A percentile compares a stretch with the other conserved stretches of the same genome.
phyloP scores from a whole-genome alignment of 371 early-diverging fungal species.

The Phascolomyces articulosus region DNA sequence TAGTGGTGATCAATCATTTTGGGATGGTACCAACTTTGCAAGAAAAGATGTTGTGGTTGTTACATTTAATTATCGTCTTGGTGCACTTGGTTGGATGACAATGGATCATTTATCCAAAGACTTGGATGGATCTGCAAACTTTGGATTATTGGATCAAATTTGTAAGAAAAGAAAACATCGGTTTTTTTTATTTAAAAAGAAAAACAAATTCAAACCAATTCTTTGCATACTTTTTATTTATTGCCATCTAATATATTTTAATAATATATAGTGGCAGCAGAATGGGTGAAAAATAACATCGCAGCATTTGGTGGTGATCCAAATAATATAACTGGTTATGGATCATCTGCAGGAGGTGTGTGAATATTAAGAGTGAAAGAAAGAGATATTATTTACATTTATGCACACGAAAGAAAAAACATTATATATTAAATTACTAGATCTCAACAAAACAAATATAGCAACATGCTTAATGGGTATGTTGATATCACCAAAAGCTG shows the following conservation, averaged over 20 bases:
- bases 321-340: conserved; percentile 35
- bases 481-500: background rate
- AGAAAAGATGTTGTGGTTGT: conserved; percentile 36
- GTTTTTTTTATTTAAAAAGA: background rate
- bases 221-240: no score
- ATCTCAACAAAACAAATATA: no score
- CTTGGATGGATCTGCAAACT: conserved; percentile 24
- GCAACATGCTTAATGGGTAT: conserved; percentile 10
- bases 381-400: no score
- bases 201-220: no score
- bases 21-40: conserved; percentile 41
- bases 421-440: no score
- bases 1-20: conserved; percentile 34
- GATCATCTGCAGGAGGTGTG: conserved; percentile 42
- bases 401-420: no score
- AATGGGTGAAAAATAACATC: conserved; percentile 25
- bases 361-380: no score
- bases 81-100: conserved; percentile 37
- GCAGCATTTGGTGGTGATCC: conserved; percentile 23
- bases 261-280: conserved; percentile 25
- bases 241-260: no score
- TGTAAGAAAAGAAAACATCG: no score
- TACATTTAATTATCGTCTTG: conserved; percentile 41
- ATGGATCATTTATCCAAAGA: conserved; percentile 33
- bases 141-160: conserved; percentile 40